Base-by-base conservation (phyloP, 1,284 basidiomycete species). In the Filobasidium uniguttulatum region DNA sequence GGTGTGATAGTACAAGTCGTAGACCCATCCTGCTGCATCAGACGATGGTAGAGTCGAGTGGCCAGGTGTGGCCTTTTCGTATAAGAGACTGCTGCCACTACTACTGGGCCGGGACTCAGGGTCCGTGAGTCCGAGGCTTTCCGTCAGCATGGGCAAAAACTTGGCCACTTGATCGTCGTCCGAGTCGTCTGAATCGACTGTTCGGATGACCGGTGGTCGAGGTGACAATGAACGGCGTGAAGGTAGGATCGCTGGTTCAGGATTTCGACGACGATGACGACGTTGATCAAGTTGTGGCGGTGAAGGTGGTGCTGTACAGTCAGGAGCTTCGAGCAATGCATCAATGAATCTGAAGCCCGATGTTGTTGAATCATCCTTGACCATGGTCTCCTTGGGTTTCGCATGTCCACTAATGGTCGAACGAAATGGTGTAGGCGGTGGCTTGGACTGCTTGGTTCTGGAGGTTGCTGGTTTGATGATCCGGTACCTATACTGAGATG, bases 1-100 rank as follows among this genome's bases (percentile, higher is more conserved):
- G n/a, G n/a, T n/a, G n/a, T 64, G 58, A 46, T 71, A 71, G 54
- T 71, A 71, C 50, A 71, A 56, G 55, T 71, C 69, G 48, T 70
- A 71, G 9, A 71, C 69, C 54, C 65, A 71, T 55, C 66, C 63
- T 15, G 63, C 66, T 22, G 58, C 56, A 14, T 58, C 52, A 7
- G 40, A 37, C 20, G 46, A 44, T 5, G 47, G 35, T 10, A 54
- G 35, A 35, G 52, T 45, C 3, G 45, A 22, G 0, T 41, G 25
- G 15, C 8, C 41, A 40, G 47, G 47, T 20, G 46, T 44, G 10
- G n/a, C 26, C 15, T 36, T 12, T n/a, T 25, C 34, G 5, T 7
- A 12, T 38, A 17, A 12, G 36, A 12, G 15, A 43, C 35, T 48
- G 20, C 3, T 3, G 25, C 15, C 33, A 30, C 17, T 5, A n/a